Conservation (phyloP, 2,329 filamentous ascomycete genomes). For the Epichloe coenophiala region DNA sequence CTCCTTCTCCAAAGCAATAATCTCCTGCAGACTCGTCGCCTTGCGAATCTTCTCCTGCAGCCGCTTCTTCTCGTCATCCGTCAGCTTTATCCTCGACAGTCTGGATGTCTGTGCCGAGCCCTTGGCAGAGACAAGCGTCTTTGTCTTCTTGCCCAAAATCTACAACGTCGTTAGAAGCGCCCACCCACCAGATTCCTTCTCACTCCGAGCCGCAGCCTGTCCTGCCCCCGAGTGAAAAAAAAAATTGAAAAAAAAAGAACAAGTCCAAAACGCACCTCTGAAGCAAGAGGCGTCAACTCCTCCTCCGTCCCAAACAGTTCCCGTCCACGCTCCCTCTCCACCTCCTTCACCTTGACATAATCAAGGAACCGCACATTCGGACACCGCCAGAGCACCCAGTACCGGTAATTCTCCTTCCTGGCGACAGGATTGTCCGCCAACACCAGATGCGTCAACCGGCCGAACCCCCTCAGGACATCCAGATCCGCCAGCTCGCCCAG, state of each 20-base stretch:
- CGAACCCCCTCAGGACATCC: slow-evolving; percentile 61
- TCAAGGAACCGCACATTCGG: slow-evolving; percentile 82
- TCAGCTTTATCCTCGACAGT: slow-evolving; percentile 69
- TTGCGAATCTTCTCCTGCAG: slow-evolving; percentile 79
- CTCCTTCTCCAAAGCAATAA: slow-evolving; percentile 81
- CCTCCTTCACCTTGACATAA: slow-evolving; percentile 80
- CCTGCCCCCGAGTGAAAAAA: background rate
- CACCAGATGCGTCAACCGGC: slow-evolving; percentile 63
- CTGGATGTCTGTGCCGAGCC: slow-evolving; percentile 38
- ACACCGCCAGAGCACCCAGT: slow-evolving; percentile 80
- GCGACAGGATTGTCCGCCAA: slow-evolving; percentile 80
- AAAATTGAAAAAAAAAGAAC: background rate
- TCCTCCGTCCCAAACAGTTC: slow-evolving; percentile 73
- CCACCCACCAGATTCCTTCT: too few species aligned
- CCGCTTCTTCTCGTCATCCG: slow-evolving; percentile 73
- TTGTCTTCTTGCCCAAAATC: slow-evolving; percentile 78
- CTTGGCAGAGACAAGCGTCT: slow-evolving; percentile 44
- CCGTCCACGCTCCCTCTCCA: slow-evolving; percentile 60
- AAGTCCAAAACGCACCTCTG: slow-evolving; percentile 35
- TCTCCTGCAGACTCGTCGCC: slow-evolving; percentile 81
- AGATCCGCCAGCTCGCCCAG: slow-evolving; percentile 75
- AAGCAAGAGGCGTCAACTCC: slow-evolving; percentile 68
- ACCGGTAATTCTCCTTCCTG: slow-evolving; percentile 89
- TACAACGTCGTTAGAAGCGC: slow-evolving; percentile 15
- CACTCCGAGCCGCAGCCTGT: too few species aligned